Evolutionary conservation across 179 eudicot species (phyloP), one percentile per base, ranked within the genome.

Genomic region (Nepenthes alata): DNA sequence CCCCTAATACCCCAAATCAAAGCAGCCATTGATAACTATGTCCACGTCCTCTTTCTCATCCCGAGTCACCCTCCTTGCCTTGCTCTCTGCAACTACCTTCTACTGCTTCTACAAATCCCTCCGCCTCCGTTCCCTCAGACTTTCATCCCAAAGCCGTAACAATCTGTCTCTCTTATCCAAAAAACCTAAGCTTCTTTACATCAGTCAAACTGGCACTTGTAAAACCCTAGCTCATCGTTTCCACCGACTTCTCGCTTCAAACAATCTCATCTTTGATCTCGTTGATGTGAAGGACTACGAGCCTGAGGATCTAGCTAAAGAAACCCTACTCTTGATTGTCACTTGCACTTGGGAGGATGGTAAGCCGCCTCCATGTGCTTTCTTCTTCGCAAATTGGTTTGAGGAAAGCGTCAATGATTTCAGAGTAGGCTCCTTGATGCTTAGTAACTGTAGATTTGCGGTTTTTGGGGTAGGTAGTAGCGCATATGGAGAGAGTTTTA

Each of bases 271-370:
- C 1, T 83, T 89, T 72, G 93, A 87, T 38, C 77, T 90, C 8
- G 34, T 93, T 47, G 85, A 87, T 60, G 87, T 84, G 6, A 61
- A 74, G 10, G 74, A 71, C 55, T 93, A 85, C 67, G 98, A 93
- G 71, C 98, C 98, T 6, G 98, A 93, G 68, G 97, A 93, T 64
- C 68, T 93, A 4, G 71, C 75, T 1, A 80, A 71, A 13, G 98
- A 93, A 67, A 75, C 64, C 3, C 64, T 83, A 9, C 86, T 93
- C 39, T 53, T 87, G 63, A 69, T 87, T 13, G 79, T 93, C 25
- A 79, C 84, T 44, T 89, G 91, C 14, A 93, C 95, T 3, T 89
- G 97, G 97, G 94, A 93, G 48, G 82, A 83, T 63, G 95, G 94
- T 0, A 81, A 73, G 53, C 83, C 97, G 2, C 88, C 97, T 0